These are phyloP conservation scores for Phalaenopsis equestris DNA, from an alignment of 106 monocot species.

Conservation along the genomic window DNA sequence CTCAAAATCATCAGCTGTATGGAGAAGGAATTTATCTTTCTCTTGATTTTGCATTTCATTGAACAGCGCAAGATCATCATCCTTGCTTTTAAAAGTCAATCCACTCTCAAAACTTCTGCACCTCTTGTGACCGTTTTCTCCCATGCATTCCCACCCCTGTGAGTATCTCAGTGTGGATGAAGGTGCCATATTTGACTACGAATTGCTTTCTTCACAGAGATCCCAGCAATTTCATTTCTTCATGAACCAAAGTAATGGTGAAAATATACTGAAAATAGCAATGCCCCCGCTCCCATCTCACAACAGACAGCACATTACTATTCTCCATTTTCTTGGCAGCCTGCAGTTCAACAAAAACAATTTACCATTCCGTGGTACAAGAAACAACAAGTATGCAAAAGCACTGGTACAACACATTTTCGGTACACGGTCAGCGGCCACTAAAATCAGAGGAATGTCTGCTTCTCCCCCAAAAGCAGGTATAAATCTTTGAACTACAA, in stretches of 20 bases:
- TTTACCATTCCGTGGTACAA: background rate
- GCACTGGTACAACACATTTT: background rate
- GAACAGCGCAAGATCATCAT: constrained; percentile 83
- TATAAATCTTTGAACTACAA: background rate
- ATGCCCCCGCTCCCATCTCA: background rate
- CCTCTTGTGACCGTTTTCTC: constrained; percentile 47
- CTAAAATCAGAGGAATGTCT: background rate
- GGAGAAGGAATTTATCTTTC: constrained; percentile 67
- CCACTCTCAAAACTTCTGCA: constrained; percentile 52
- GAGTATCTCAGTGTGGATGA: constrained; percentile 57
- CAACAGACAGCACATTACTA: background rate
- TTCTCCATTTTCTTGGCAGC: background rate
- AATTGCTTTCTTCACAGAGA: background rate
- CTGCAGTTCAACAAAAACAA: constrained; percentile 1
- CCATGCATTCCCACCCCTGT: constrained; percentile 39
- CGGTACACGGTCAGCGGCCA: background rate
- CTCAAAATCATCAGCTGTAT: constrained; percentile 73
- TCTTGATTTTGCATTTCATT: constrained; percentile 74
- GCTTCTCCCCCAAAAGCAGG: background rate
- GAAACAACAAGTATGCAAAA: background rate
- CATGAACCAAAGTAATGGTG: background rate
- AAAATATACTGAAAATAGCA: background rate
- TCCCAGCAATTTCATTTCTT: background rate
- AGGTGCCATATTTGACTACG: constrained; percentile 65
- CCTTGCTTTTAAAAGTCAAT: constrained; percentile 38